phyloP scores from a whole-genome alignment of 164 flowering plant genomes.

The Kalanchoe fedtschenkoi region DNA sequence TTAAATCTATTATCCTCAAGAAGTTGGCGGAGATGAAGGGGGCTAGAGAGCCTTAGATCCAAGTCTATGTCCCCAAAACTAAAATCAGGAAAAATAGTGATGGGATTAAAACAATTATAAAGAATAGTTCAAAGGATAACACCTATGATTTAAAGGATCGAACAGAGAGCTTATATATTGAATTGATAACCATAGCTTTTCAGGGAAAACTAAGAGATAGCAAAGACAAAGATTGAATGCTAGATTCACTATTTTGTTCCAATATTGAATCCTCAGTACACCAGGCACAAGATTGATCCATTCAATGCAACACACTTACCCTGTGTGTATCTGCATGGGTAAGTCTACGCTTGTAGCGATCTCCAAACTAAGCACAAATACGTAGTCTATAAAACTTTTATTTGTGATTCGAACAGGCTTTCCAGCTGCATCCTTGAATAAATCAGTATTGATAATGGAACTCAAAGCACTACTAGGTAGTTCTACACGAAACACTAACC shows the following conservation, averaged over 20 bases:
- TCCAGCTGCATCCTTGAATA: constrained; percentile 38
- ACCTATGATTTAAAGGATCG: not conserved
- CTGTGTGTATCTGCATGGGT: constrained; percentile 94
- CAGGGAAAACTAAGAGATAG: not conserved
- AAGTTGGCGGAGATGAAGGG: constrained; percentile 72
- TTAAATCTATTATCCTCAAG: constrained; percentile 79
- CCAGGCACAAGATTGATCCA: not conserved
- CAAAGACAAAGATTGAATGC: no score
- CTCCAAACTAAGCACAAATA: constrained; percentile 64
- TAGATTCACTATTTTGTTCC: not conserved
- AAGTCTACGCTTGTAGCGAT: constrained; percentile 50
- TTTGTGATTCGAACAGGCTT: constrained; percentile 66
- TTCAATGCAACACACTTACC: constrained; percentile 31
- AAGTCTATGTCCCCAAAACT: constrained; percentile 92
- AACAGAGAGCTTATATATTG: not conserved
- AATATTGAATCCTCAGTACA: not conserved
- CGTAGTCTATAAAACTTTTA: constrained; percentile 69
- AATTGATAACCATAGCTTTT: not conserved
- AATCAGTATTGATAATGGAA: constrained; percentile 2
- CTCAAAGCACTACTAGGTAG: not conserved
- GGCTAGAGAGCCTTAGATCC: constrained; percentile 78
- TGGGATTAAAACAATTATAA: not conserved
- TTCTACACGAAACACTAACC: constrained; percentile 28
- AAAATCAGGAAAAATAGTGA: constrained; percentile 1
- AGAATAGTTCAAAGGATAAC: no score